phyloP scores from a whole-genome alignment of 2,329 filamentous ascomycete species.

The Xylaria sp. region DNA sequence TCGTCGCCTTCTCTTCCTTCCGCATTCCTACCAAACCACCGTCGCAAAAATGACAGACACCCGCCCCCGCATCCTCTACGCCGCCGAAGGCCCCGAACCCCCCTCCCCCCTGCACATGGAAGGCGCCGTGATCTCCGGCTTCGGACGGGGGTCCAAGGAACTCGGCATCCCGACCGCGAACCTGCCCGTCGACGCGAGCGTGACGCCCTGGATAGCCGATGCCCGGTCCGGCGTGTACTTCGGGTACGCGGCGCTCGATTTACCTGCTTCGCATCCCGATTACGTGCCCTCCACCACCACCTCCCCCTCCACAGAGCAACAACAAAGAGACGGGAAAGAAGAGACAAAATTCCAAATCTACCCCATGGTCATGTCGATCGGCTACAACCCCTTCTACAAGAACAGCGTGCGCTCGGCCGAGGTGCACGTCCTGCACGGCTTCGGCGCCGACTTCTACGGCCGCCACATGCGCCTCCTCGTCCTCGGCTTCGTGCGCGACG shows the following conservation, averaged over 20 bases:
- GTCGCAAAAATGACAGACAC: constrained; percentile 6
- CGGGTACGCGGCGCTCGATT: constrained; percentile 74
- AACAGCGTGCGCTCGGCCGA: constrained; percentile 83
- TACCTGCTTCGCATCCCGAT: constrained; percentile 46
- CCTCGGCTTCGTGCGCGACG: constrained; percentile 80
- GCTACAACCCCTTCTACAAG: constrained; percentile 97
- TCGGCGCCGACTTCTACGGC: constrained; percentile 79
- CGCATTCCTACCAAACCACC: too few relatives aligned
- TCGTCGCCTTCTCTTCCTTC: too few relatives aligned
- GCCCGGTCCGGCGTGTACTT: constrained; percentile 84
- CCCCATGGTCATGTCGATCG: constrained; percentile 90
- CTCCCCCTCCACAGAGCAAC: constrained; percentile 7
- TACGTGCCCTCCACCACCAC: constrained; percentile 14
- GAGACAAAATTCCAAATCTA: constrained; percentile 45
- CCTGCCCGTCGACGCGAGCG: constrained; percentile 64
- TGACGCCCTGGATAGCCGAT: constrained; percentile 55
- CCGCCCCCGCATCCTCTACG: constrained; percentile 67
- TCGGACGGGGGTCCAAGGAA: constrained; percentile 91
- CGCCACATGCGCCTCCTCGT: constrained; percentile 73
- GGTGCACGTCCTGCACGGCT: constrained; percentile 79
- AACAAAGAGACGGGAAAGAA: not conserved
- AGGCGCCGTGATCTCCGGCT: constrained; percentile 85
- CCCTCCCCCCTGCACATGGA: constrained; percentile 82
- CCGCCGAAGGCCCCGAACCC: constrained; percentile 63
- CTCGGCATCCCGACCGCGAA: constrained; percentile 97